Evolutionary conservation across 2,329 filamentous ascomycete genomes (phyloP), one percentile per base, ranked within the genome.

Genomic region (Exophiala mesophila): DNA sequence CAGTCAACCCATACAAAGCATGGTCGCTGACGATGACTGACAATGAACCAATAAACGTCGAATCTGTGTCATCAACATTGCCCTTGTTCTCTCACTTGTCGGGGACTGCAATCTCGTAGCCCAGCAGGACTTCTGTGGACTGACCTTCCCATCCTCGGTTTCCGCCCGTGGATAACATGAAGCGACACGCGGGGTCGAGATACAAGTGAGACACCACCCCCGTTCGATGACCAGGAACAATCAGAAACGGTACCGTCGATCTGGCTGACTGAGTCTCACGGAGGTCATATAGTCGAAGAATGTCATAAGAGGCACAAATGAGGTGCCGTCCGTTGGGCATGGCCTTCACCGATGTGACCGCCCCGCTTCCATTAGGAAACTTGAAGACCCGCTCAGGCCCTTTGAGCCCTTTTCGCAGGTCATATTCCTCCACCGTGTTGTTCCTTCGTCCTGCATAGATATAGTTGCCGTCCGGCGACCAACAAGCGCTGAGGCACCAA

Each of bases 401-500:
- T 66, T 84, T 83, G 1, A 87, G 74, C 1, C 82, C 76, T 57
- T 88, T 88, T 61, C 92, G 87, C 13, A 98, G 72, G 57, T 80
- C 88, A 65, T 85, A 98, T 64, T 98, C 92, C 55, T 98, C 92
- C 0, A 98, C 92, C 0, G 88, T 94, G 38, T 88, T 78, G 63
- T 97, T 97, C 44, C 92, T 76, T 19, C 92, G 75, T 1, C 92
- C 92, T 0, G 85, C 89, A 65, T 95, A 98, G 56, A 98, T 89
- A 64, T 80, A 88, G 65, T 97, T 97, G 10, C 92, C 92, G 61
- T 96, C 86, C 0, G 88, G 88, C 41, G 85, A 90, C 92, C 92
- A 98, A 68, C 88, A 95, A 1, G 88, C 88, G 53, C 87, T 89
- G 81, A 95, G 96, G 64, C 90, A 97, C 90, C 90, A 98, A 0